Conservation (phyloP, 371 early-diverging fungal genomes). For the Quaeritorhiza haematococci region DNA sequence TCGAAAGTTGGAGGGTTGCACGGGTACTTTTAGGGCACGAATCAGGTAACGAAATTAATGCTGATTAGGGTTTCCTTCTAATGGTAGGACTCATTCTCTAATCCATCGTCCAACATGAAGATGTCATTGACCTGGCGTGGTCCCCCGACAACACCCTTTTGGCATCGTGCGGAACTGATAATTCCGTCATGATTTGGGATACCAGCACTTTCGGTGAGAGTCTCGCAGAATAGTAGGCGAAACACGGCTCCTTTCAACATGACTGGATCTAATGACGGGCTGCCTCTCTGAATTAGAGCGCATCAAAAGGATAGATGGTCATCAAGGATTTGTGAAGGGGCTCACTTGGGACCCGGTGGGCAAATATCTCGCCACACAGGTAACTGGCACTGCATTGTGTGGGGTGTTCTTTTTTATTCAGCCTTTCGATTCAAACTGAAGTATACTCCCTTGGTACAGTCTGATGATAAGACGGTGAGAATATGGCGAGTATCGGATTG, state of each 20-base stretch:
- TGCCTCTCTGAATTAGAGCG: slow-evolving; percentile 11
- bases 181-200: slow-evolving; percentile 78
- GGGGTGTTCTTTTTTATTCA: not conserved
- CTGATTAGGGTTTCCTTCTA: not conserved
- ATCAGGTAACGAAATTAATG: slow-evolving; percentile 55
- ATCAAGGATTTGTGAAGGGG: slow-evolving; percentile 92
- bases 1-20: slow-evolving; percentile 74
- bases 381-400: slow-evolving; percentile 19
- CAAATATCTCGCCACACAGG: slow-evolving; percentile 86
- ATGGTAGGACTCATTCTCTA: not conserved
- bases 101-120: slow-evolving; percentile 30
- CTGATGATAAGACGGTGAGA: slow-evolving; percentile 85
- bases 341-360: slow-evolving; percentile 95
- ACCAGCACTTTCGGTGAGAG: slow-evolving; percentile 68
- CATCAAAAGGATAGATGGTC: slow-evolving; percentile 58
- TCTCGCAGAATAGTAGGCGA: not conserved
- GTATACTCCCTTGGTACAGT: too few relatives aligned
- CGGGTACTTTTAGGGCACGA: slow-evolving; percentile 85
- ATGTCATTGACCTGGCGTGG: slow-evolving; percentile 93
- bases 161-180: slow-evolving; percentile 90
- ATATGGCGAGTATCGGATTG: slow-evolving; percentile 88
- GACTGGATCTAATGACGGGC: not conserved
- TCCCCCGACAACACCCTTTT: slow-evolving; percentile 79
- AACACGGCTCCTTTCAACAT: not conserved
- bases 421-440: too few relatives aligned